These are phyloP conservation scores for Hortiboletus flavorubellus DNA, from an alignment of 768 basidiomycete species.

Conservation along the genomic window DNA sequence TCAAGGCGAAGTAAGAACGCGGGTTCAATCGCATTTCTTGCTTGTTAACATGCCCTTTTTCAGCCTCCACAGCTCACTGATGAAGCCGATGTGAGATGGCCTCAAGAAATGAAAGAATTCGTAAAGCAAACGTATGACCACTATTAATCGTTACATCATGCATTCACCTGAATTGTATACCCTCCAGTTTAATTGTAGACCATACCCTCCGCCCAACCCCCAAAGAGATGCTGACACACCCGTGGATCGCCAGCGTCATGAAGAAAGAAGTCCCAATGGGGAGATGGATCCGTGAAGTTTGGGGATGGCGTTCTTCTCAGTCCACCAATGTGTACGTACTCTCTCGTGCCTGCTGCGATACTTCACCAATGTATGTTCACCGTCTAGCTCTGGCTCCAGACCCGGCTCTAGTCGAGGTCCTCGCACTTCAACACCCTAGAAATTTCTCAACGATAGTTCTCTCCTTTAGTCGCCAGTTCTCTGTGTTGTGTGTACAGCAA, in stretches of 20 bases:
- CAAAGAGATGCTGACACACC: conserved; percentile 76
- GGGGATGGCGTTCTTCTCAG: conserved; percentile 62
- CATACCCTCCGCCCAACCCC: conserved; percentile 72
- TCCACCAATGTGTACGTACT: conserved; percentile 24
- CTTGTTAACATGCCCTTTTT: conserved; percentile 13
- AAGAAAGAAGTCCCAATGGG: conserved; percentile 86
- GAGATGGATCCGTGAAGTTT: conserved; percentile 82
- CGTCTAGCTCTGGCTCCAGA: conserved; percentile 22
- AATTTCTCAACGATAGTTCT: background rate
- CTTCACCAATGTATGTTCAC: background rate
- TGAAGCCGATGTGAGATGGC: conserved; percentile 64
- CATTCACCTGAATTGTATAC: conserved; percentile 3
- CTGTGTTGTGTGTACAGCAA: conserved; percentile 18
- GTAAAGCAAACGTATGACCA: conserved; percentile 72
- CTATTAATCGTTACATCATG: background rate
- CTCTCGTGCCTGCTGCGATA: background rate
- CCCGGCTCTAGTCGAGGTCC: conserved; percentile 31
- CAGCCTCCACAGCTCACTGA: conserved; percentile 84
- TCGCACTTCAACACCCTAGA: conserved; percentile 26
- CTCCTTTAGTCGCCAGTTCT: conserved; percentile 1
- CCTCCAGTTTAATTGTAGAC: conserved; percentile 64
- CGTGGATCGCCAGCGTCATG: conserved; percentile 77
- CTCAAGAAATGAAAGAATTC: conserved; percentile 87
- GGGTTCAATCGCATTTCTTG: conserved; percentile 2
- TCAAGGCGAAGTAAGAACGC: conserved; percentile 58